Conservation (phyloP, 2,329 filamentous ascomycete genomes). For the Aspergillus pseudoterreus region DNA sequence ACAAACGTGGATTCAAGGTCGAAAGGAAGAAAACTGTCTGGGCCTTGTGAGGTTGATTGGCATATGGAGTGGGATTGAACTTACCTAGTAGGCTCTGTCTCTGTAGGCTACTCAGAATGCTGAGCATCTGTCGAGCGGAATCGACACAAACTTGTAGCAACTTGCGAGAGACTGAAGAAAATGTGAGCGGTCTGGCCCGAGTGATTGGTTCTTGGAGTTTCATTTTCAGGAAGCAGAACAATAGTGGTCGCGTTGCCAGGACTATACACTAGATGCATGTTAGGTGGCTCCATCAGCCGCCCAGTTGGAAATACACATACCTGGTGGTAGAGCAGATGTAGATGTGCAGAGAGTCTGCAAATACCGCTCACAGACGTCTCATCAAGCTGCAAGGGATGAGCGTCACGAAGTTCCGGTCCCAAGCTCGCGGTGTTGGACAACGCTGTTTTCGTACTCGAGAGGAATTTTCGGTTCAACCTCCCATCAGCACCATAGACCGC, state of each 20-base stretch:
- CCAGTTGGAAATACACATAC: constrained; percentile 12
- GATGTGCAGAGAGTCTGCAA: constrained; percentile 41
- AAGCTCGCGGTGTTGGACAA: constrained; percentile 38
- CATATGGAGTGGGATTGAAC: not conserved
- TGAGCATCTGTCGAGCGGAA: constrained; percentile 42
- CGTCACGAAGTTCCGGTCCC: constrained; percentile 37
- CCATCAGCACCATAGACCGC: constrained; percentile 43
- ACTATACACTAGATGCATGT: constrained; percentile 35
- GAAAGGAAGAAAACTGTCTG: constrained; percentile 50
- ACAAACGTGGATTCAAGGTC: constrained; percentile 46
- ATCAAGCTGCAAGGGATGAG: constrained; percentile 36
- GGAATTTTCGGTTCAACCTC: constrained; percentile 32
- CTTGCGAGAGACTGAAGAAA: constrained; percentile 36
- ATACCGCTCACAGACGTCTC: constrained; percentile 34
- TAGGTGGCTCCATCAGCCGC: not conserved
- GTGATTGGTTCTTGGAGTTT: constrained; percentile 24
- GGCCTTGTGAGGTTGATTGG: not conserved
- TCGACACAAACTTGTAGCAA: constrained; percentile 43
- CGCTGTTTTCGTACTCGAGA: constrained; percentile 39
- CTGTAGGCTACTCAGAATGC: constrained; percentile 43
- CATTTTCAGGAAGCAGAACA: constrained; percentile 44
- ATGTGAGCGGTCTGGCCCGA: constrained; percentile 28
- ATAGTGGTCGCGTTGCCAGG: constrained; percentile 39
- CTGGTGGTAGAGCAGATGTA: constrained; percentile 41
- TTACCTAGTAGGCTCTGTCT: constrained; percentile 48